phyloP scores from a whole-genome alignment of 2,329 filamentous ascomycete species.

The Penicillium sp. region DNA sequence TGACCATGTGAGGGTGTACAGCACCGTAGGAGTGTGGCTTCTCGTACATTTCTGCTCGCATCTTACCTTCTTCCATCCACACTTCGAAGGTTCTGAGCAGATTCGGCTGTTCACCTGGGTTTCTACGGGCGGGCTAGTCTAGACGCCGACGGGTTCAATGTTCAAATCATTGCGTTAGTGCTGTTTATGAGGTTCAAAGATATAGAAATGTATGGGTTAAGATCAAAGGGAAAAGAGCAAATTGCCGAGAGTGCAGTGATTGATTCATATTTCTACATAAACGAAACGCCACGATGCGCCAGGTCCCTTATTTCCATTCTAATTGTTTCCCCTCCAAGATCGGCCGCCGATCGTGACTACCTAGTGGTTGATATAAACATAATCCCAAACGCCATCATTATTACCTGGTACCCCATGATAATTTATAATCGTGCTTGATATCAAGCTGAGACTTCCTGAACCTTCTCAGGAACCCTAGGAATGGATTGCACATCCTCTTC shows the following conservation, averaged over 20 bases:
- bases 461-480: conserved; percentile 5
- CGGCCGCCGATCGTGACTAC: background rate
- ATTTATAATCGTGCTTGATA: background rate
- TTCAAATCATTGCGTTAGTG: too few species aligned
- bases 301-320: conserved; percentile 2
- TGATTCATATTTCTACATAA: background rate
- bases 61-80: background rate
- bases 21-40: background rate
- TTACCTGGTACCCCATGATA: background rate
- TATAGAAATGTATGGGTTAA: background rate
- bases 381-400: conserved; percentile 15
- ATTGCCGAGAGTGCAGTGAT: background rate
- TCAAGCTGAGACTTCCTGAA: conserved; percentile 12
- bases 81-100: background rate
- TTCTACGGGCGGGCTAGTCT: background rate
- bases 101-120: background rate
- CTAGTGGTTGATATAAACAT: background rate
- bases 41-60: background rate
- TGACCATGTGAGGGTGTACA: background rate
- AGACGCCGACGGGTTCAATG: background rate
- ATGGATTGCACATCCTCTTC: conserved; percentile 18
- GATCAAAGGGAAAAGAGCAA: background rate
- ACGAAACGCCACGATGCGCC: conserved; percentile 6
- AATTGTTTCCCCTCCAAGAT: background rate
- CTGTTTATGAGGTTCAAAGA: too few species aligned